Percentiles rank a stretch among this genome's conserved stretches.
phyloP scores from a whole-genome alignment of 2,329 filamentous ascomycete genomes.

The Neonectria neomacrospora region DNA sequence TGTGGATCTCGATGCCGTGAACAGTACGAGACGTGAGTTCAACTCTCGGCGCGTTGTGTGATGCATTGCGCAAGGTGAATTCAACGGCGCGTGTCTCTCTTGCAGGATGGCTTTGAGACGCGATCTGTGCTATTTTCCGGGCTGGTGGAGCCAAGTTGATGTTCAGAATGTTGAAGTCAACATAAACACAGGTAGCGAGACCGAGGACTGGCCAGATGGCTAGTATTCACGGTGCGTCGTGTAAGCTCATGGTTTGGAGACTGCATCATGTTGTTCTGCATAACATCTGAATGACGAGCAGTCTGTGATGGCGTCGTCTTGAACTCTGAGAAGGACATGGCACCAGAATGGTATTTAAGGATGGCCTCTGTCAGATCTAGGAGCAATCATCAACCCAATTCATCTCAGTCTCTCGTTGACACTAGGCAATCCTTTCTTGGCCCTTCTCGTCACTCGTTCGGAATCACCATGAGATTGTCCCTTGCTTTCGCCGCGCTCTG shows the following conservation, averaged over 20 bases:
- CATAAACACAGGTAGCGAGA: background rate
- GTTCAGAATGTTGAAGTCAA: background rate
- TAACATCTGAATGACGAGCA: background rate
- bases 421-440: conserved; percentile 7
- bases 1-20: background rate
- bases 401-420: conserved; percentile 19
- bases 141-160: background rate
- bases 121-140: background rate
- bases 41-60: background rate
- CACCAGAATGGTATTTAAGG: conserved; percentile 1
- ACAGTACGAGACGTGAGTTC: background rate
- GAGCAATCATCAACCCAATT: background rate
- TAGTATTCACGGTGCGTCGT: background rate
- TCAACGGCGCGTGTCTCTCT: background rate
- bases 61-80: background rate
- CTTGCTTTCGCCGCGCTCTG: conserved; percentile 38
- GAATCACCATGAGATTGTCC: conserved; percentile 38
- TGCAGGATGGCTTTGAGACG: background rate
- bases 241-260: conserved; percentile 11
- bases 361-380: background rate
- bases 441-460: background rate
- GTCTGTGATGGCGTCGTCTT: background rate
- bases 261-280: conserved; percentile 10
- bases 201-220: background rate
- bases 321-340: conserved; percentile 12